These are phyloP conservation scores for Albatrellus sp. DNA, from an alignment of 1,284 basidiomycete genomes.

Conservation along the genomic window DNA sequence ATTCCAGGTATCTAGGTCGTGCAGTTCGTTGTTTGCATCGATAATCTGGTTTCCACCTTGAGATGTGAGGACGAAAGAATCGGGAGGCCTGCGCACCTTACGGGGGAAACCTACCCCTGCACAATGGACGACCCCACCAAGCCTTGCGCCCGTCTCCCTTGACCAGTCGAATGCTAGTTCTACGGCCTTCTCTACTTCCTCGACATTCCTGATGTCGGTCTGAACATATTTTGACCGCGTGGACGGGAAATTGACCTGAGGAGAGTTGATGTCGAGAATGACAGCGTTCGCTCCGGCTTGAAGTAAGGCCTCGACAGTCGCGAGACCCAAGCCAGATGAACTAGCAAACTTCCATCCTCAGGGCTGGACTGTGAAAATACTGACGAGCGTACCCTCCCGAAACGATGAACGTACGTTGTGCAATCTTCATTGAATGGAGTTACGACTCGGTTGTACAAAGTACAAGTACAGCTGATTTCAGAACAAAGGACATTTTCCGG, in stretches of 20 bases:
- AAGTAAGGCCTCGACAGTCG: conserved; percentile 33
- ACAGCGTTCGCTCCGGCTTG: conserved; percentile 28
- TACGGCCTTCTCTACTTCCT: conserved; percentile 28
- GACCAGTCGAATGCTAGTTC: conserved; percentile 30
- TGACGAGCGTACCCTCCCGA: conserved; percentile 33
- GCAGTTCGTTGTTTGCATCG: conserved; percentile 28
- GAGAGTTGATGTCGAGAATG: conserved; percentile 35
- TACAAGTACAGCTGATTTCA: too few relatives aligned
- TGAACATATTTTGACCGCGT: conserved; percentile 28
- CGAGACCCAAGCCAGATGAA: conserved; percentile 41
- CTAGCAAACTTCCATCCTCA: conserved; percentile 15
- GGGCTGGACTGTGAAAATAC: neutral
- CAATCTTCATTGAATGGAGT: conserved; percentile 34
- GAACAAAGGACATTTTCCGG: too few relatives aligned
- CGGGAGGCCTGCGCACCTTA: conserved; percentile 18
- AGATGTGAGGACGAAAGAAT: neutral
- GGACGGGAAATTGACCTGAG: conserved; percentile 14
- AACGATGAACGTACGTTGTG: conserved; percentile 36
- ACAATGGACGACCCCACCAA: conserved; percentile 45
- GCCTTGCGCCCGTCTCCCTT: conserved; percentile 24
- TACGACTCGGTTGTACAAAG: too few relatives aligned
- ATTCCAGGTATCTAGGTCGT: conserved; percentile 37
- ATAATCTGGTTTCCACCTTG: conserved; percentile 22
- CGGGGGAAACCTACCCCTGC: conserved; percentile 33
- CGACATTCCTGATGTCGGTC: conserved; percentile 29